A percentile compares a stretch with the other conserved stretches of the same genome.
Evolutionary conservation across 2,329 filamentous ascomycete species (phyloP).

Genomic region (Neopestalotiopsis sp.): DNA sequence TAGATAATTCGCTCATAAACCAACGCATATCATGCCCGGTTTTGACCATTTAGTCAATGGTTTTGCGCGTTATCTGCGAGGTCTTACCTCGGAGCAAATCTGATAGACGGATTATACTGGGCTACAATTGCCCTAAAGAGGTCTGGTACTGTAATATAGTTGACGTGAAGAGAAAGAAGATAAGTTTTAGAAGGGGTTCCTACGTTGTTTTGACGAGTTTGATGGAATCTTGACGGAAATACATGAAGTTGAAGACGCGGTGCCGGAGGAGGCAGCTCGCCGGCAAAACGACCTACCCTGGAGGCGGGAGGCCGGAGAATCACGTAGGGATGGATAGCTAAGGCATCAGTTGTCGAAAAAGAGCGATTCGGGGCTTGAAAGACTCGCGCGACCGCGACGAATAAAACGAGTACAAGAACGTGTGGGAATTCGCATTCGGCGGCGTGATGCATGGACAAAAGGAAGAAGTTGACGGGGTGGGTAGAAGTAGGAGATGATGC

Average conservation of each 20-base stretch:
- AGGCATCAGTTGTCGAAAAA: slow-evolving; percentile 24
- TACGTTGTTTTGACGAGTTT: neutral
- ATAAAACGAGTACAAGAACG: slow-evolving; percentile 71
- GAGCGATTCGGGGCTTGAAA: slow-evolving; percentile 38
- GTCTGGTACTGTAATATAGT: neutral
- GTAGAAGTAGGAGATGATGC: slow-evolving; percentile 16
- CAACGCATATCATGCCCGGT: neutral
- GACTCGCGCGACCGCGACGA: slow-evolving; percentile 50
- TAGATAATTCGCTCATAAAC: neutral
- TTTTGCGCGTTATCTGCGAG: neutral
- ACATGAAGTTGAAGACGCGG: neutral
- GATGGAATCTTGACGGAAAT: neutral
- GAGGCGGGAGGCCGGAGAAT: slow-evolving; percentile 22
- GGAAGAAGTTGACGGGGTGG: slow-evolving; percentile 19
- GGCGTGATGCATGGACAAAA: slow-evolving; percentile 24
- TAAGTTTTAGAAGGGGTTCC: neutral
- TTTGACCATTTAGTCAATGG: neutral
- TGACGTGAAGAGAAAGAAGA: neutral
- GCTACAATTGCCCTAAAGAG: neutral
- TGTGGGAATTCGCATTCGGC: slow-evolving; percentile 43
- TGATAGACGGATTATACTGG: slow-evolving; percentile 11
- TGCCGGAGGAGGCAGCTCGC: slow-evolving; percentile 28
- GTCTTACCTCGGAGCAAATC: neutral
- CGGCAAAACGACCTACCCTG: slow-evolving; percentile 27
- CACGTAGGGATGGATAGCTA: slow-evolving; percentile 25